A percentile compares a stretch with the other conserved stretches of the same genome.
phyloP scores from a whole-genome alignment of 108 stramenopile species.

The Pelagomonas calceolata region DNA sequence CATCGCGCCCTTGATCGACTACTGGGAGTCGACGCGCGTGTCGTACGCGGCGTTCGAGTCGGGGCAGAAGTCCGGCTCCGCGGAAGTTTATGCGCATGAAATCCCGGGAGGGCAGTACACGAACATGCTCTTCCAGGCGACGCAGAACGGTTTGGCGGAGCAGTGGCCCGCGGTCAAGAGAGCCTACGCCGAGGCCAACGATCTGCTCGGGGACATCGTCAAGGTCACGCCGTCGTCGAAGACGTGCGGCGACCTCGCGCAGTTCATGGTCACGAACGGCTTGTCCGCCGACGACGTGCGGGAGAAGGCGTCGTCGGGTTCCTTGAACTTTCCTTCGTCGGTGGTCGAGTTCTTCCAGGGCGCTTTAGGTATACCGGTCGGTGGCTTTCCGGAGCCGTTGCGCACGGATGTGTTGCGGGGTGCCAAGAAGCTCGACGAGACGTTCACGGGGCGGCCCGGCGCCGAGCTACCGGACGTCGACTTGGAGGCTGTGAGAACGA shows the following conservation, averaged over 20 bases:
- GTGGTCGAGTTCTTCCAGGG: slow-evolving; percentile 92
- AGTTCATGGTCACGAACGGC: slow-evolving; percentile 88
- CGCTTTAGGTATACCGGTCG: slow-evolving; percentile 75
- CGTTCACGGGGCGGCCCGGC: slow-evolving; percentile 84
- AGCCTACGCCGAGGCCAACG: slow-evolving; percentile 83
- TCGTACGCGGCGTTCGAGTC: slow-evolving; percentile 89
- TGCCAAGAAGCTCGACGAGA: not conserved
- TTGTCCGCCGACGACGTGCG: slow-evolving; percentile 78
- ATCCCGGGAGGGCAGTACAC: slow-evolving; percentile 97
- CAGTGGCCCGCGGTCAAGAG: slow-evolving; percentile 81
- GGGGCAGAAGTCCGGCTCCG: slow-evolving; percentile 82
- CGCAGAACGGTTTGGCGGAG: slow-evolving; percentile 76
- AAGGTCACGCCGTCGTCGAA: slow-evolving; percentile 93
- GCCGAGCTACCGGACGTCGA: slow-evolving; percentile 72
- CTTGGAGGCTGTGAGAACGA: slow-evolving; percentile 50
- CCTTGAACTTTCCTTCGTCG: slow-evolving; percentile 71
- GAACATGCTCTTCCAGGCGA: slow-evolving; percentile 84
- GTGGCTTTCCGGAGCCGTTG: slow-evolving; percentile 91
- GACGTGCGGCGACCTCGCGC: slow-evolving; percentile 91
- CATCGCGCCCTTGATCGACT: slow-evolving; percentile 13
- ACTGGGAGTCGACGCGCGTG: slow-evolving; percentile 84
- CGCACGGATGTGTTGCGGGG: slow-evolving; percentile 18
- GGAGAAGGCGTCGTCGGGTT: slow-evolving; percentile 57
- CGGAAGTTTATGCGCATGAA: slow-evolving; percentile 89
- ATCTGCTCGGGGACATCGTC: slow-evolving; percentile 85